phyloP scores from a whole-genome alignment of 352 stramenopile genomes.

The Pythium myriotylum region DNA sequence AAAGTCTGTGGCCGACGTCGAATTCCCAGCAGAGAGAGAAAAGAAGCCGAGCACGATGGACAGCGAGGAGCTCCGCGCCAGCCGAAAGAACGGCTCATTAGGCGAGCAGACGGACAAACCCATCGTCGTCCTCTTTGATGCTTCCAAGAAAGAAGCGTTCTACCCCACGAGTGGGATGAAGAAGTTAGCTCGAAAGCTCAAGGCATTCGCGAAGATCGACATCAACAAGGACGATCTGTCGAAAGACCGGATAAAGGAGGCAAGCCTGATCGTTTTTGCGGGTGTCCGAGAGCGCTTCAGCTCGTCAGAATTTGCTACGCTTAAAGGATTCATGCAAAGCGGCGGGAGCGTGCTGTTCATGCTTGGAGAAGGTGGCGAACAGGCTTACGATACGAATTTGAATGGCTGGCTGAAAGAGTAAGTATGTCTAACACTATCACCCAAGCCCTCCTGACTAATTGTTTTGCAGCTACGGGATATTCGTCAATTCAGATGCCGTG shows the following conservation, averaged over 20 bases:
- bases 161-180: constrained; percentile 92
- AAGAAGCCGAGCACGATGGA: constrained; percentile 22
- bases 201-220: constrained; percentile 87
- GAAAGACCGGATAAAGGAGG: constrained; percentile 86
- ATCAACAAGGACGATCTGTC: constrained; percentile 95
- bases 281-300: constrained; percentile 90
- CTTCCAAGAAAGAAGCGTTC: constrained; percentile 93
- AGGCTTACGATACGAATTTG: constrained; percentile 91
- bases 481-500: constrained; percentile 87
- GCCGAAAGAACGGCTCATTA: constrained; percentile 18
- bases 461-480: constrained; percentile 73
- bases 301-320: constrained; percentile 77
- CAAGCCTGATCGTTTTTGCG: constrained; percentile 89
- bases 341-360: constrained; percentile 93
- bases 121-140: constrained; percentile 85
- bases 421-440: constrained; percentile 5
- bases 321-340: constrained; percentile 89
- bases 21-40: no score
- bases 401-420: constrained; percentile 95
- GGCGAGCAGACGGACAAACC: constrained; percentile 23
- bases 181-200: constrained; percentile 92
- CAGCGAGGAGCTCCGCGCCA: constrained; percentile 11
- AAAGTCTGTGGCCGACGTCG: no score
- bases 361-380: constrained; percentile 90
- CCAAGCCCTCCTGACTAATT: neutral